Conservation (phyloP, 495 filamentous ascomycete species). For the Trichocladium antarcticum region DNA sequence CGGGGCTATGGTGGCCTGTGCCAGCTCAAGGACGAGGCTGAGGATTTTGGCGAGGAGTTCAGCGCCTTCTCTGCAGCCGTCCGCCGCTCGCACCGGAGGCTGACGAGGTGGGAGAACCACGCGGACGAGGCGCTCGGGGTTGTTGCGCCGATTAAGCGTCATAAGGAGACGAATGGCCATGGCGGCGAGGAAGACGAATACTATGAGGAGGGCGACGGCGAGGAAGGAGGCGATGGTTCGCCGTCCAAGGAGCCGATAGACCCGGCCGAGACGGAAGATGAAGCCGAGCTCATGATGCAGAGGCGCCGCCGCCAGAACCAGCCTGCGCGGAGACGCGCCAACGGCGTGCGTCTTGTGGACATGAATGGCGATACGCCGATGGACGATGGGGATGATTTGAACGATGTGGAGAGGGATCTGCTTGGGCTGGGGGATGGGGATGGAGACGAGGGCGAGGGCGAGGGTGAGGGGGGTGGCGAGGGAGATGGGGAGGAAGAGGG, state of each 20-base stretch:
- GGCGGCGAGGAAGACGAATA: constrained; percentile 18
- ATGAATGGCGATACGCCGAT: constrained; percentile 28
- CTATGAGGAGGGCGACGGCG: constrained; percentile 25
- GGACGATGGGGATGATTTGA: constrained; percentile 39
- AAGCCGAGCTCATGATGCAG: constrained; percentile 17
- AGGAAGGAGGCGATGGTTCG: constrained; percentile 27
- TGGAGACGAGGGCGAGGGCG: constrained; percentile 8
- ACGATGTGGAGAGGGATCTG: constrained; percentile 17
- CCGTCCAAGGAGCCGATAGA: constrained; percentile 21
- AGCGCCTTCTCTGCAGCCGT: constrained; percentile 60
- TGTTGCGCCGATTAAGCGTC: constrained; percentile 32
- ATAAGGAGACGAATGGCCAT: constrained; percentile 20
- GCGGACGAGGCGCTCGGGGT: constrained; percentile 38
- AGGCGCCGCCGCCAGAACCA: background rate
- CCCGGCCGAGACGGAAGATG: constrained; percentile 27
- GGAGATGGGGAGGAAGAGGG: constrained; percentile 11
- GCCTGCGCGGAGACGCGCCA: constrained; percentile 6
- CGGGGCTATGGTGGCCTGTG: constrained; percentile 58
- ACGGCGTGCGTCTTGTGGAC: constrained; percentile 11
- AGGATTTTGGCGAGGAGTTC: constrained; percentile 74
- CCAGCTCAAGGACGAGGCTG: constrained; percentile 50
- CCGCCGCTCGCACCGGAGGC: constrained; percentile 53
- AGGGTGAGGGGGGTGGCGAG: constrained; percentile 10
- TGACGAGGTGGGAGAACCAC: constrained; percentile 61
- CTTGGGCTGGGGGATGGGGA: constrained; percentile 30